A percentile compares a stretch with the other conserved stretches of the same genome.
phyloP scores from a whole-genome alignment of 2,329 filamentous ascomycete species.

The Ophiostoma ulmi region DNA sequence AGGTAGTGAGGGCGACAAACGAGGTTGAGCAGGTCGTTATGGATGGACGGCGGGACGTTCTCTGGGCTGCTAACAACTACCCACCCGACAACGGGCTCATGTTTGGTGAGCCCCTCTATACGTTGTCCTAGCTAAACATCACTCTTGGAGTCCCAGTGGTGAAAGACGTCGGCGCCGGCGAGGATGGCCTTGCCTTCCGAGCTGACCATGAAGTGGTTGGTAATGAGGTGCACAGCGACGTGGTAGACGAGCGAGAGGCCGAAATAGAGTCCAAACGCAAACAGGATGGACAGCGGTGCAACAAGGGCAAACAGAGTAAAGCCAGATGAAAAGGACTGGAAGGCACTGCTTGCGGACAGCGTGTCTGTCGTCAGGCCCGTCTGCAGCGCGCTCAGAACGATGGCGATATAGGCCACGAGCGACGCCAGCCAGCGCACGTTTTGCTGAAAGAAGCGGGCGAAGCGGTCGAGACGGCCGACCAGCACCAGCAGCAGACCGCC shows the following conservation, averaged over 20 bases:
- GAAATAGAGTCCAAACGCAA: constrained; percentile 26
- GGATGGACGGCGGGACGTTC: constrained; percentile 27
- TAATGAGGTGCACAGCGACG: constrained; percentile 25
- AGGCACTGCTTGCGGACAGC: constrained; percentile 36
- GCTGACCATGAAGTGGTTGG: constrained; percentile 18
- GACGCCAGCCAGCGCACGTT: constrained; percentile 41
- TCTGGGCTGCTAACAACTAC: constrained; percentile 25
- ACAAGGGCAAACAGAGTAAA: constrained; percentile 47
- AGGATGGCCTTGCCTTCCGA: constrained; percentile 10
- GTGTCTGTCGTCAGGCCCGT: constrained; percentile 39
- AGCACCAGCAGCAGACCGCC: constrained; percentile 29
- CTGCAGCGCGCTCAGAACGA: constrained; percentile 48
- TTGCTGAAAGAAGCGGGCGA: constrained; percentile 39
- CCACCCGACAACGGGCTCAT: background rate
- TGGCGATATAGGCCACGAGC: constrained; percentile 39
- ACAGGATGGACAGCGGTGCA: constrained; percentile 34
- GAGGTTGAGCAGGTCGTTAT: constrained; percentile 30
- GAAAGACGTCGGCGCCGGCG: constrained; percentile 14
- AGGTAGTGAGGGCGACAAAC: constrained; percentile 27
- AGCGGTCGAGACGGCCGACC: constrained; percentile 32
- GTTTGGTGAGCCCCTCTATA: background rate
- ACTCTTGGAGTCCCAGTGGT: constrained; percentile 26
- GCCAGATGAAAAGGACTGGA: constrained; percentile 43
- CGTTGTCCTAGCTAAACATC: constrained; percentile 21
- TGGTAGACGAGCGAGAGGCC: constrained; percentile 26